Evolutionary conservation across 192 early-diverging fungal genomes (phyloP).

Genomic region (Rhizoclosmatium sp.): DNA sequence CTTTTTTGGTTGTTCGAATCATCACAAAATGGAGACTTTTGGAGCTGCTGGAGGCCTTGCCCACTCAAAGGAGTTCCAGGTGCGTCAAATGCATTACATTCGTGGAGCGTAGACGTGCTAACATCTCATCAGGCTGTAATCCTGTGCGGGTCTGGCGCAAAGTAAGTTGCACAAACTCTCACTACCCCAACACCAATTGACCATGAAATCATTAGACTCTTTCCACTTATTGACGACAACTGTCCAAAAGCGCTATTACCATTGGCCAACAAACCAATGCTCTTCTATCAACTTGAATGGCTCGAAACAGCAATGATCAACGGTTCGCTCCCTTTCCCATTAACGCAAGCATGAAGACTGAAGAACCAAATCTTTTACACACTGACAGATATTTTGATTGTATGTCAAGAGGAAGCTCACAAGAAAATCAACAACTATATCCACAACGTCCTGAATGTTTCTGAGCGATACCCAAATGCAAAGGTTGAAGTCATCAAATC

Average conservation of each 20-base stretch:
- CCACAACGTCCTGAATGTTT: slow-evolving; percentile 50
- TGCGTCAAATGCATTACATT: too few species aligned
- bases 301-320: slow-evolving; percentile 83
- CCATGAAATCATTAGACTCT: slow-evolving; percentile 24
- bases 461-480: slow-evolving; percentile 61
- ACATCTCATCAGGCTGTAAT: too few species aligned
- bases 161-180: too few species aligned
- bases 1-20: background rate
- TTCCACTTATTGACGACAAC: slow-evolving; percentile 73
- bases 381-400: slow-evolving; percentile 77
- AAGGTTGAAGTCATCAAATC: slow-evolving; percentile 70
- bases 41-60: background rate
- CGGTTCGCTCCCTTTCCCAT: slow-evolving; percentile 23
- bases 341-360: background rate
- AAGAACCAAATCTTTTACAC: background rate
- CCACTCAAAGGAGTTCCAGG: slow-evolving; percentile 8
- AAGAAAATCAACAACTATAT: slow-evolving; percentile 75
- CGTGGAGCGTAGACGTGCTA: too few species aligned
- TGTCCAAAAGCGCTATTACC: slow-evolving; percentile 95
- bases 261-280: slow-evolving; percentile 93
- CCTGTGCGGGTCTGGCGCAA: too few species aligned
- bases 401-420: slow-evolving; percentile 68
- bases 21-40: slow-evolving; percentile 3
- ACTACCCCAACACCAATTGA: too few species aligned
- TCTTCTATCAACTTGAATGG: slow-evolving; percentile 94